Base-by-base conservation (phyloP, 768 basidiomycete genomes). In the Lactifluus rugatus region DNA sequence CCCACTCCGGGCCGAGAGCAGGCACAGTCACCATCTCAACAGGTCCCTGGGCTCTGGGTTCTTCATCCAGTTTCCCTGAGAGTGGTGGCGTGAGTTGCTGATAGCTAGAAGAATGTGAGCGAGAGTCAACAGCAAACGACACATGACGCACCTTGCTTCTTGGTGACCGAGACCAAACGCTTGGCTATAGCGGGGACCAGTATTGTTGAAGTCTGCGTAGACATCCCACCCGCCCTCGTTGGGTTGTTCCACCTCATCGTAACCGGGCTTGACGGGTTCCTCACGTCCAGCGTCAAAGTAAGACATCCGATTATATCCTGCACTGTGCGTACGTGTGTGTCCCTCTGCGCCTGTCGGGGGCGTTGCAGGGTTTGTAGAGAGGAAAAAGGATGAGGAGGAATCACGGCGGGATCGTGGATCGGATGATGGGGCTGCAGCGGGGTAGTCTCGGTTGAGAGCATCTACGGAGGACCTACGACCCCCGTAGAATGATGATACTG, bases 21-120 rank as follows among this genome's bases (percentile, higher is more conserved):
- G 93, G 93, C 0, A 96, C 91, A 0, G 93, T 95, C 45, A 95
- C 86, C 70, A 94, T 77, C 71, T 97, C 93, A 23, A 93, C 88
- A 3, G 80, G 82, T 10, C 75, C 75, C 4, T 65, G 55, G 17
- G 71, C 52, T 44, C 63, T 66, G 46, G 69, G 67, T 13, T 76
- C 76, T 11, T 75, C 74, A 26, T 78, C 79, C 31, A 60, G 54
- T 62, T 73, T 76, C 5, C 51, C 11, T 45, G 58, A 7, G 47
- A n/a, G 61, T 14, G 48, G 54, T 2, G 57, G 28, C 21, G 48
- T 9, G 31, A 65, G 31, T 19, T 62, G 60, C 44, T 66, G 58
- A 51, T 66, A 64, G 50, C 66, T 61, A 23, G 39, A 21, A 28
- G 16, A 21, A 19, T 8, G 52, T 44, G 44, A 59, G 42, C 19